These are phyloP conservation scores for Miscanthus sacchariflorus DNA, from an alignment of 202 grass and related monocot genomes.

Conservation along the genomic window DNA sequence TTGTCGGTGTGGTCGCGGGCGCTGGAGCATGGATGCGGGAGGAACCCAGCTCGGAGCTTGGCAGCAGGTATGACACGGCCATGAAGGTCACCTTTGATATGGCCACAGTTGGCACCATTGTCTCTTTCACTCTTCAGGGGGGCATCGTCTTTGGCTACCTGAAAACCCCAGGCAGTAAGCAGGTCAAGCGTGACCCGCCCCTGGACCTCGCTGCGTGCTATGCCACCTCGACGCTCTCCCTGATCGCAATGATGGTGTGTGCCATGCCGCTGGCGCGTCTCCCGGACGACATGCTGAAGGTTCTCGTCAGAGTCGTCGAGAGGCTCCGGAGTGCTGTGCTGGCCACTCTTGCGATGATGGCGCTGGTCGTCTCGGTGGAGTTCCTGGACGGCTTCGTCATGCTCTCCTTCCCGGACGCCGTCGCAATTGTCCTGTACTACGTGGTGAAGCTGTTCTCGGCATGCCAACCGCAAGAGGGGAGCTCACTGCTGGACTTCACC, in stretches of 20 bases:
- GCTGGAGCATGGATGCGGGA: neutral
- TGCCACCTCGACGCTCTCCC: neutral
- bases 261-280: slow-evolving; percentile 28
- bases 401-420: slow-evolving; percentile 5
- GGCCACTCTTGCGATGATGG: neutral
- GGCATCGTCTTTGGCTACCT: slow-evolving; percentile 39
- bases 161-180: neutral
- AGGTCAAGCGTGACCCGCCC: neutral
- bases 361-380: slow-evolving; percentile 31
- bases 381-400: slow-evolving; percentile 44
- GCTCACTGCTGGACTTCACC: neutral
- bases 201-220: slow-evolving; percentile 44
- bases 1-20: neutral
- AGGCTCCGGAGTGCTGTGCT: slow-evolving; percentile 20
- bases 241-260: slow-evolving; percentile 26
- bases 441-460: neutral
- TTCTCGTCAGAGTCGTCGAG: neutral
- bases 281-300: neutral
- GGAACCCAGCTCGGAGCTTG: neutral
- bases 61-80: neutral
- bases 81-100: slow-evolving; percentile 38
- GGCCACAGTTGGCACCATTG: slow-evolving; percentile 7
- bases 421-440: neutral
- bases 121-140: slow-evolving; percentile 42
- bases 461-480: neutral